Conservation (phyloP, 805 yeast genomes). For the Schwanniomyces occidentalis region DNA sequence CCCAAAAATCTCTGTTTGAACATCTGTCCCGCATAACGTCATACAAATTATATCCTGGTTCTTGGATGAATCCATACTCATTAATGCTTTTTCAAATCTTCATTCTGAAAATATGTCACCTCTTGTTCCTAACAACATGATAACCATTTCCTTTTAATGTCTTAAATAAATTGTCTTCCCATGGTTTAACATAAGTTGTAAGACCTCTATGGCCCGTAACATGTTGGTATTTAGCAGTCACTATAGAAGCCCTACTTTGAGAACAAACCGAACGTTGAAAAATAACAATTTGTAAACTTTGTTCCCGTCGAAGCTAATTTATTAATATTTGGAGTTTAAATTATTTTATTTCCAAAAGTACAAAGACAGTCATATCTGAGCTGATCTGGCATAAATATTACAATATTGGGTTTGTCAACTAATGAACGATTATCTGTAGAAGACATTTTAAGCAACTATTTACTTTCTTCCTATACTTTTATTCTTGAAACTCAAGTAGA, state of each 20-base stretch:
- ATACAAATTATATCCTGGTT: slow-evolving; percentile 3
- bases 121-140: slow-evolving; percentile 13
- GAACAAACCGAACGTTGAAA: slow-evolving; percentile 14
- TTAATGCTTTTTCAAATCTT: slow-evolving; percentile 12
- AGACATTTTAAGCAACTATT: no score
- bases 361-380: slow-evolving; percentile 14
- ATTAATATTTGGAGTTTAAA: slow-evolving; percentile 14
- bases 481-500: no score
- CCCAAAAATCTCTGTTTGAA: slow-evolving; percentile 9
- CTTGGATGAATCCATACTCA: slow-evolving; percentile 14
- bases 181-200: slow-evolving; percentile 9
- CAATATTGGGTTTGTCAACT: slow-evolving; percentile 10
- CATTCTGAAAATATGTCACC: slow-evolving; percentile 10
- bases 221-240: slow-evolving; percentile 14
- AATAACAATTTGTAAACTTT: slow-evolving; percentile 13
- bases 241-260: slow-evolving; percentile 14
- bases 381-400: slow-evolving; percentile 17
- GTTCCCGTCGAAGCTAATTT: slow-evolving; percentile 10
- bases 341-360: slow-evolving; percentile 10
- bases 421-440: no score
- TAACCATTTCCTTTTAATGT: slow-evolving; percentile 13
- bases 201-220: slow-evolving; percentile 13
- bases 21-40: not conserved
- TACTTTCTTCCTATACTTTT: no score
- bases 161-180: slow-evolving; percentile 13